phyloP scores from a whole-genome alignment of 2,329 filamentous ascomycete genomes.

The Aureobasidium sp. region DNA sequence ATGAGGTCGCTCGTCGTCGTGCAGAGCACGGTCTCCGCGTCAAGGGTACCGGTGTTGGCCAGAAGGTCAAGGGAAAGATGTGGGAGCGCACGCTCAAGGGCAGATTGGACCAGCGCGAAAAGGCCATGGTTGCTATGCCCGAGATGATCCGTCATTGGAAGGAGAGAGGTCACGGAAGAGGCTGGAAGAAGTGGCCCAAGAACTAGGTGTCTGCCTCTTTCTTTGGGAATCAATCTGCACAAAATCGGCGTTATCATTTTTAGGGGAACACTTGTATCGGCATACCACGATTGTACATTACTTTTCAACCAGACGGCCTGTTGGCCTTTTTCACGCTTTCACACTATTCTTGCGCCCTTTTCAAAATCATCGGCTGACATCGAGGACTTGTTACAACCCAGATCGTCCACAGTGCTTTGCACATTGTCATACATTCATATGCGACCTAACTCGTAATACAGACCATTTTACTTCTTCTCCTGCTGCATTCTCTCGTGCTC shows the following conservation, averaged over 20 bases:
- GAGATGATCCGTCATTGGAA: conserved; percentile 90
- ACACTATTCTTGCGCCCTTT: too few relatives aligned
- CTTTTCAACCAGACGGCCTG: neutral
- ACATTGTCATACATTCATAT: neutral
- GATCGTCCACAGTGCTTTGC: too few relatives aligned
- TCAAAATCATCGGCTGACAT: neutral
- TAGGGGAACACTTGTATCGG: conserved; percentile 3
- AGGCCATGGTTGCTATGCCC: conserved; percentile 61
- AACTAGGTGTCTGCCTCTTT: conserved; percentile 16
- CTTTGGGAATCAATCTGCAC: conserved; percentile 3
- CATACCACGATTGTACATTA: conserved; percentile 15
- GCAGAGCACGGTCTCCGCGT: conserved; percentile 76
- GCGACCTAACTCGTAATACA: neutral
- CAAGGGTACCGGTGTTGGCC: conserved; percentile 79
- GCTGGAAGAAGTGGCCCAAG: conserved; percentile 69
- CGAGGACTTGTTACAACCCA: too few relatives aligned
- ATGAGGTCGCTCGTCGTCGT: conserved; percentile 60
- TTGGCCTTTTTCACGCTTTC: neutral
- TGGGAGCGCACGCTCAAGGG: conserved; percentile 82
- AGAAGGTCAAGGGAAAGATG: conserved; percentile 90
- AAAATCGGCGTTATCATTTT: neutral
- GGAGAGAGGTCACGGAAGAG: conserved; percentile 71
- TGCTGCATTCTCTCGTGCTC: conserved; percentile 25
- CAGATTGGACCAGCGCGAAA: conserved; percentile 41
- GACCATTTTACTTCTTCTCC: conserved; percentile 6